Evolutionary conservation across 306 rosid genomes (phyloP), one percentile per base, ranked within the genome.

Genomic region (Gleditsia sinensis): DNA sequence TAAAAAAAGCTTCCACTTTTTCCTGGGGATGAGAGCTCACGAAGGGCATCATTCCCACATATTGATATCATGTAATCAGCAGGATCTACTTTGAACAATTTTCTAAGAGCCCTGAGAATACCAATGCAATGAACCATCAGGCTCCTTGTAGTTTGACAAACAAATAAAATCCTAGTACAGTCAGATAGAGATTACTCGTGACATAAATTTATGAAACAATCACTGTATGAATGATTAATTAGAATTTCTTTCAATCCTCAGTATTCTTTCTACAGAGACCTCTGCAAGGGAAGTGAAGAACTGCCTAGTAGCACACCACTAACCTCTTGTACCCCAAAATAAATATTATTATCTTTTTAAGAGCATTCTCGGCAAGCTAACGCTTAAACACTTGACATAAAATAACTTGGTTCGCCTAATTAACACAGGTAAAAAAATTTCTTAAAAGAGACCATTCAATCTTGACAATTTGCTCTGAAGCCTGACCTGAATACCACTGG

Each of bases 31-130:
- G 97, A 90, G 45, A 94, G 99, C 73, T 92, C 97, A 17, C 99
- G 76, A 33, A 94, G 95, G 17, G 99, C 99, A 2, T 92, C 96
- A 69, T 92, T 82, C 34, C 99, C 99, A 24, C 99, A 94, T 74
- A 94, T 84, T 4, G 99, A 94, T 67, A 94, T 42, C 99, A 94
- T 94, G 82, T 92, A 94, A 81, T 94, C 99, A n/a, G 99, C 99
- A 16, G 97, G 88, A 48, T 94, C 99, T 30, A 94, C 99, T 81
- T 90, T 87, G 78, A 94, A 94, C 82, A 94, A 81, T 76, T 91
- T 94, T 86, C 99, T 83, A 9, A 94, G 96, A 78, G 99, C 86
- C 89, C 99, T 91, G 81, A 64, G 79, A 72, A 77, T 57, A 72
- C 67, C 74, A 73, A 81, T 39, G 74, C 8, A 81, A 82, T 23